Evolutionary conservation across 495 filamentous ascomycete species (phyloP), one percentile per base, ranked within the genome.

Genomic region (Penicillium atrosanguineum): DNA sequence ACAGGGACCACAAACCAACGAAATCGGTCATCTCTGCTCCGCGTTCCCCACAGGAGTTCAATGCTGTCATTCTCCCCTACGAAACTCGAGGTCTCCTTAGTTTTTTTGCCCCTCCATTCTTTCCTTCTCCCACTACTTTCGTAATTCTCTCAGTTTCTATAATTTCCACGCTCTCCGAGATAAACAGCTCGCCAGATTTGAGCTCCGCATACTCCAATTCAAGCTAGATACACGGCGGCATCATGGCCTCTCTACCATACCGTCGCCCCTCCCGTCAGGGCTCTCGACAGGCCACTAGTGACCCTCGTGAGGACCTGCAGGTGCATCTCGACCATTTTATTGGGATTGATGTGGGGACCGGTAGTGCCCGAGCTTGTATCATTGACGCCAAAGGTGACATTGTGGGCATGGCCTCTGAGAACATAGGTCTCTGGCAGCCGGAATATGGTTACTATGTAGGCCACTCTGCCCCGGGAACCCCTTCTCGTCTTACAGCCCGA

Each of bases 401-500:
- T 70, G 89, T 95, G 47, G 94, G 89, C 6, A 73, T 97, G 56
- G 90, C 92, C 16, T 87, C 90, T 4, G 86, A 96, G 63, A 87
- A 93, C 56, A 98, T 97, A 71, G 85, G 89, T 46, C 82, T 96
- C 28, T 97, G 94, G 94, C 88, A 96, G 70, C 91, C 90, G n/a
- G 79, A 90, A 62, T 83, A 86, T 21, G 88, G 87, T 43, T 94
- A 91, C 74, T 97, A 97, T 76, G 91, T 90, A 69, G 25, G 75
- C 50, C 18, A 34, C 41, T 48, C 54, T 28, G 14, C 28, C 16
- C 31, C 45, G 8, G 42, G 51, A 19, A 1, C 23, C 23, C 23
- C 23, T 23, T 48, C 28, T 23, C 7, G 16, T 18, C 12, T 26
- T 16, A 40, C 44, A 12, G 12, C 9, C 63, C 69, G 48, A 73